These are phyloP conservation scores for Populus hybrid DNA, from an alignment of 441 rosid species.

Conservation along the genomic window DNA sequence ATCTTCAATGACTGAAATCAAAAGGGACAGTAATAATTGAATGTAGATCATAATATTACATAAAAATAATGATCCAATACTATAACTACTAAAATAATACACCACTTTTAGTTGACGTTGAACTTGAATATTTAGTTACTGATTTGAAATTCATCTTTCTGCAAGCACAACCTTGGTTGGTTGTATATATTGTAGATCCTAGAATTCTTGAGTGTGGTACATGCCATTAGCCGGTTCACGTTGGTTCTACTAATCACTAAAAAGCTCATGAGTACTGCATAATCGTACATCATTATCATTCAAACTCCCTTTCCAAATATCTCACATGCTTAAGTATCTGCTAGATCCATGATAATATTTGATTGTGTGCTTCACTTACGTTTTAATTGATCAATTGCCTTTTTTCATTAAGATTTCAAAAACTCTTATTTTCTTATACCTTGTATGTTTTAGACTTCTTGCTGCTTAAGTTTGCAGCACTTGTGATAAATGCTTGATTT, in stretches of 20 bases:
- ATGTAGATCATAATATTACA: neutral
- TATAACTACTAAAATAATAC: neutral
- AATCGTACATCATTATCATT: neutral
- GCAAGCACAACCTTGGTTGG: neutral
- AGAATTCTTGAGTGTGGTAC: neutral
- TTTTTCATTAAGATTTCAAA: neutral
- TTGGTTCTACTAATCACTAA: neutral
- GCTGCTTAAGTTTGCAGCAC: neutral
- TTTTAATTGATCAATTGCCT: neutral
- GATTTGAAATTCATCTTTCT: neutral
- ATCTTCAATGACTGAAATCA: neutral
- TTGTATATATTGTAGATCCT: neutral
- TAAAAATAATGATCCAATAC: neutral
- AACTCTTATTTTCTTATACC: neutral
- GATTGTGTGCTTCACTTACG: neutral
- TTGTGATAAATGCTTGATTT: no score
- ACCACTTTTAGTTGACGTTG: neutral
- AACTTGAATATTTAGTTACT: neutral
- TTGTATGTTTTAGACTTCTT: neutral
- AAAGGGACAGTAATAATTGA: neutral
- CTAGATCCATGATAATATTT: neutral
- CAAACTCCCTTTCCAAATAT: neutral
- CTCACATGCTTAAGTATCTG: neutral
- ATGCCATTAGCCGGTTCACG: neutral
- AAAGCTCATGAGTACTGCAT: neutral